A percentile compares a stretch with the other conserved stretches of the same genome.
phyloP scores from a whole-genome alignment of 306 rosid species.

The Medicago lupulina region DNA sequence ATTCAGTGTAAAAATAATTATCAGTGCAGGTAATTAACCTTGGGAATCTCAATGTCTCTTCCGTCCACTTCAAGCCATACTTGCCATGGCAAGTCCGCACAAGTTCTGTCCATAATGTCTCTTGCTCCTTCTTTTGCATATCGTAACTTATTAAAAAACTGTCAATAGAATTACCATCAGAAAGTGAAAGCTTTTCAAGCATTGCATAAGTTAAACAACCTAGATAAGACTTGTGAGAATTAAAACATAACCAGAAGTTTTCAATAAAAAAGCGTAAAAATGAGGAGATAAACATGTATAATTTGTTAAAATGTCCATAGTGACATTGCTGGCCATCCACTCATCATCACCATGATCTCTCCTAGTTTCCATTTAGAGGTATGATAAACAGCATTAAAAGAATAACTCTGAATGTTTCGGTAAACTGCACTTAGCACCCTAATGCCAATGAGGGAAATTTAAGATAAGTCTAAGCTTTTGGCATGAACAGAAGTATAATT shows the following conservation, averaged over 20 bases:
- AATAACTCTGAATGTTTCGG: constrained; percentile 18
- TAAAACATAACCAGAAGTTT: background rate
- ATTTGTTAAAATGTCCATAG: constrained; percentile 28
- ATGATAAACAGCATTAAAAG: background rate
- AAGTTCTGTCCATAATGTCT: constrained; percentile 82
- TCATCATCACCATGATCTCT: constrained; percentile 29
- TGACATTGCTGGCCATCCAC: constrained; percentile 31
- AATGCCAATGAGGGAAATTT: constrained; percentile 15
- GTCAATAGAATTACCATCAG: constrained; percentile 38
- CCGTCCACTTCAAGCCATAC: constrained; percentile 91
- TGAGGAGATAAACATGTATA: constrained; percentile 22
- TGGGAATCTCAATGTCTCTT: constrained; percentile 69
- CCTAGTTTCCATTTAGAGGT: constrained; percentile 19
- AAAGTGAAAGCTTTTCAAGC: constrained; percentile 21
- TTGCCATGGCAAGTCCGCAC: constrained; percentile 91
- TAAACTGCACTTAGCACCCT: constrained; percentile 32
- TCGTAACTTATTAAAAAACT: constrained; percentile 74
- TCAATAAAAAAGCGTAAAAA: constrained; percentile 26
- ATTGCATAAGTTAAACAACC: constrained; percentile 19
- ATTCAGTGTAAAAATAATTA: constrained; percentile 35
- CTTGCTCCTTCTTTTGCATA: constrained; percentile 90
- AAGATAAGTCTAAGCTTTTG: constrained; percentile 33
- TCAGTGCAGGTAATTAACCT: constrained; percentile 47
- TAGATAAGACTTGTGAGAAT: constrained; percentile 25
- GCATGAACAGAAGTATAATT: constrained; percentile 21